Base-by-base conservation (phyloP, 2,329 filamentous ascomycete genomes). In the Xylaria sp. region DNA sequence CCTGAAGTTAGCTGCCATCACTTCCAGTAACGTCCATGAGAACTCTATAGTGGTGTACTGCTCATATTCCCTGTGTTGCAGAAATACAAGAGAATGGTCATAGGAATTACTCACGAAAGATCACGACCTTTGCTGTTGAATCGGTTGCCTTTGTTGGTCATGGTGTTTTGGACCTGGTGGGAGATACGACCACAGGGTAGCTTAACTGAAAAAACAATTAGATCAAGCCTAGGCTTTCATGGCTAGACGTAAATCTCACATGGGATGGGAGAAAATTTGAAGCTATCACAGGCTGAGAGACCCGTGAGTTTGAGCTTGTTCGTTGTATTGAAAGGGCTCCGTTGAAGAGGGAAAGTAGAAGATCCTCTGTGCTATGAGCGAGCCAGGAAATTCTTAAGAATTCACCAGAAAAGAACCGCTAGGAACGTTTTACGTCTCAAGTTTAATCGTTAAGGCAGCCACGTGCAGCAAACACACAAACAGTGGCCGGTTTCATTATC, bases 111-210 rank as follows among this genome's bases (percentile, higher is more conserved):
- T 58, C 25, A 58, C 56, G 50, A 51, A 10, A 68, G 55, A 25
- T 68, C 34, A 46, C 66, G 66, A 31, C 39, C 51, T 4, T 20
- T 34, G 23, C 31, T 5, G 10, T 44, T 28, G 2, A 6, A 0
- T 9, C 6, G 50, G 6, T 41, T 57, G 1, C 1, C 15, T 31
- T 56, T 61, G 13, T 57, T 51, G 23, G n/a, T 62, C 66, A 68
- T 68, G 0, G 13, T 52, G 37, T 44, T 20, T 15, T 12, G 20
- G 1, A 20, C 12, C 3, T 18, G n/a, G n/a, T 5, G n/a, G 25
- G 25, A 25, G 23, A 25, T 25, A 25, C 23, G 23, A 1, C 23
- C 23, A 25, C 23, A 25, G 23, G 3, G 20, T 18, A 18, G 5
- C 3, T n/a, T 5, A 1, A 13, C 13, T 44, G 46, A 7, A 23